Evolutionary conservation across 257 asterid species (phyloP).

Genomic region (Petunia axillaris): DNA sequence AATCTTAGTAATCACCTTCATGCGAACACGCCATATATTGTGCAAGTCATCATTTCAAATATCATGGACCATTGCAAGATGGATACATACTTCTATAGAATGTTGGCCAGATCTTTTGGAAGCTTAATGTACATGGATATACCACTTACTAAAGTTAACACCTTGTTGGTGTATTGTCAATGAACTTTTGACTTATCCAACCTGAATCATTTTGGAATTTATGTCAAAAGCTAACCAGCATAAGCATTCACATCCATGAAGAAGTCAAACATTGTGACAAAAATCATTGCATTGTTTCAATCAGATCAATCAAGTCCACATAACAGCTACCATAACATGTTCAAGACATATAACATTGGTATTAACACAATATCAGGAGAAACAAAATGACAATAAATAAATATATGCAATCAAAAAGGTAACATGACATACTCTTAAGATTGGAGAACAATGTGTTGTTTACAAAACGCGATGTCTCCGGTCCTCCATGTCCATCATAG

Average conservation of each 20-base stretch:
- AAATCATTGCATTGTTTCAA: neutral
- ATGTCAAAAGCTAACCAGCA: neutral
- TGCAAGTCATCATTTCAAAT: neutral
- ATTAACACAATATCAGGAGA: constrained; percentile 16
- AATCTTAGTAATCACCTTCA: neutral
- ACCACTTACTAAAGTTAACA: neutral
- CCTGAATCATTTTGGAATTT: neutral
- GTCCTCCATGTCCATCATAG: constrained; percentile 99
- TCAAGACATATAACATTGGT: neutral
- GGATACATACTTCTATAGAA: neutral
- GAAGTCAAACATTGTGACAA: neutral
- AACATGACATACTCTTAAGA: constrained; percentile 72
- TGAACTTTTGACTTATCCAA: neutral
- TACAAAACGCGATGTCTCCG: constrained; percentile 84
- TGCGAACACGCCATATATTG: neutral
- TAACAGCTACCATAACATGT: neutral
- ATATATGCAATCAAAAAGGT: constrained; percentile 21
- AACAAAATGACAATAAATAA: constrained; percentile 8
- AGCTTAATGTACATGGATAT: neutral
- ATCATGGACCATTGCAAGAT: neutral
- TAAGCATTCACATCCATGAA: neutral
- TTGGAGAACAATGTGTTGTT: constrained; percentile 65
- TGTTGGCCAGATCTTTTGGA: neutral
- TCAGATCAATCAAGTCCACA: neutral
- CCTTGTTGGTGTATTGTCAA: neutral